Evolutionary conservation across 2,329 filamentous ascomycete genomes (phyloP).

Genomic region (Diaporthe sp.): DNA sequence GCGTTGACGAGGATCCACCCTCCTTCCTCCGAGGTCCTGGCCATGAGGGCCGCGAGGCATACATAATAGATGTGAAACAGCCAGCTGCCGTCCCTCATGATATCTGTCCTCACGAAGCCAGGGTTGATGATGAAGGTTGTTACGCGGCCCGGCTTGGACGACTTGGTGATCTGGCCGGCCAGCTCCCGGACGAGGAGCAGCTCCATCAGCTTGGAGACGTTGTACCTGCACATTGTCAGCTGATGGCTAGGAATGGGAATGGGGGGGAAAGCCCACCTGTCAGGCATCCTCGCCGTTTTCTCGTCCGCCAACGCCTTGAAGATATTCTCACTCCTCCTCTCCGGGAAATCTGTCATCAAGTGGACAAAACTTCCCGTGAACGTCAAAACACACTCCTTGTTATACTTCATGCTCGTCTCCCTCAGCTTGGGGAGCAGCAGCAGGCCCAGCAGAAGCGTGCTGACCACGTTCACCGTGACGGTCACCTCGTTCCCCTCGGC

Average conservation of each 20-base stretch:
- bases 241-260: too few relatives aligned
- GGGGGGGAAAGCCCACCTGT: neutral
- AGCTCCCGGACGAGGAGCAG: conserved; percentile 49
- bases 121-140: conserved; percentile 50
- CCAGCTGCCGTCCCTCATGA: conserved; percentile 13
- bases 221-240: conserved; percentile 44
- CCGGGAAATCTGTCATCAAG: conserved; percentile 41
- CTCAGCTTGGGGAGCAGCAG: conserved; percentile 50
- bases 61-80: neutral
- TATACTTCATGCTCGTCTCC: conserved; percentile 41
- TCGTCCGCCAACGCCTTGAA: conserved; percentile 37
- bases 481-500: conserved; percentile 9
- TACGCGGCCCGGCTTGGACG: conserved; percentile 46
- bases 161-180: conserved; percentile 38
- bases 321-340: conserved; percentile 38
- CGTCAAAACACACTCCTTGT: conserved; percentile 45
- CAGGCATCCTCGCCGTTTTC: conserved; percentile 7
- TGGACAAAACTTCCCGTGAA: conserved; percentile 42
- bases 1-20: conserved; percentile 50
- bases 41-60: conserved; percentile 49
- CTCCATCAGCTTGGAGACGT: conserved; percentile 52
- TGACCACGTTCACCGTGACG: conserved; percentile 50
- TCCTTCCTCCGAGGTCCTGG: conserved; percentile 61
- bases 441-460: conserved; percentile 48
- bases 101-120: conserved; percentile 47